Evolutionary conservation across 2,329 filamentous ascomycete genomes (phyloP).

Genomic region (Chrysoporthe puriensis): DNA sequence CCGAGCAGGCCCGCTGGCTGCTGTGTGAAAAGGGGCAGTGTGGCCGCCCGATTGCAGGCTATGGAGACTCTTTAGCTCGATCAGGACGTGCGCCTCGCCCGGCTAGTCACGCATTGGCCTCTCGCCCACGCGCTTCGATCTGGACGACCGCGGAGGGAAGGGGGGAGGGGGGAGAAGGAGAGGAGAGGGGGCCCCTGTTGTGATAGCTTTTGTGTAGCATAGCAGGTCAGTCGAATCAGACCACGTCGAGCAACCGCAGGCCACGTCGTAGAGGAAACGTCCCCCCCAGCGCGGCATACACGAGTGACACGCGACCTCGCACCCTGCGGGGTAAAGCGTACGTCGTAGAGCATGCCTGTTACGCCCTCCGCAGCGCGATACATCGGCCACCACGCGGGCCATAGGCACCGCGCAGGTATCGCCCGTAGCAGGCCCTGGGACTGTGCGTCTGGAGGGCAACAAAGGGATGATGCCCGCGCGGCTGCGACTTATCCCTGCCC

Average conservation of each 20-base stretch:
- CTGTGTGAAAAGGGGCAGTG: neutral
- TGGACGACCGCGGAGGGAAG: neutral
- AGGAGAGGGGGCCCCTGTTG: neutral
- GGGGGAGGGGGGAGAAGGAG: neutral
- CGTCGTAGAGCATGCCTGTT: neutral
- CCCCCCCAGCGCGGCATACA: neutral
- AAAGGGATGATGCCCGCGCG: neutral
- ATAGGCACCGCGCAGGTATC: neutral
- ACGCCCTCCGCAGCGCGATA: neutral
- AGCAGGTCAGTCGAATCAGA: neutral
- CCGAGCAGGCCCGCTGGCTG: neutral
- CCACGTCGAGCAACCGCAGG: neutral
- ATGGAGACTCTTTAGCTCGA: conserved; percentile 13
- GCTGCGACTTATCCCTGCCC: neutral
- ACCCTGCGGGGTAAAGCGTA: conserved; percentile 1
- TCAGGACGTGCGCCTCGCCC: neutral
- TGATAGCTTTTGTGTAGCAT: neutral
- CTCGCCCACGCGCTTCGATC: neutral
- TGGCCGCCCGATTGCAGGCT: neutral
- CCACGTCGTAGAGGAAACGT: neutral
- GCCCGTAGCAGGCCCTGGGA: neutral
- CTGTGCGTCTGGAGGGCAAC: neutral
- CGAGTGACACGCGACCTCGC: neutral
- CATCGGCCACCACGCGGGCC: neutral
- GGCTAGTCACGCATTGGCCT: neutral